Conservation (phyloP, 495 filamentous ascomycete species). For the Trichoderma gamsii region DNA sequence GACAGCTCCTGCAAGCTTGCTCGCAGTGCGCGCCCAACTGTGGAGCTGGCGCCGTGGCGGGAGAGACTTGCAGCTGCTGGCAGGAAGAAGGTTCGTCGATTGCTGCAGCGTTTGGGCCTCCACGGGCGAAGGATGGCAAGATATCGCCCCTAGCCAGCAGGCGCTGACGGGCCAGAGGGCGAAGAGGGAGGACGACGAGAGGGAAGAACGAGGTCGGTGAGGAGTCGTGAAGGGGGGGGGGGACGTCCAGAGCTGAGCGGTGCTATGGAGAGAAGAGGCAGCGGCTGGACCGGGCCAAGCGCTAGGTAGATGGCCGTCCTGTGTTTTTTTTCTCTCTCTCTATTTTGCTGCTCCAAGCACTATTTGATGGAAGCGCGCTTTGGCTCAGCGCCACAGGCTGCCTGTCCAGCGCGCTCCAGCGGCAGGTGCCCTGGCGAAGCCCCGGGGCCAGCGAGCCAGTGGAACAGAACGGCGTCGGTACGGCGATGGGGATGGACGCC, state of each 20-base stretch:
- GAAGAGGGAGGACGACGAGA: background rate
- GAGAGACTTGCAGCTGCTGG: slow-evolving; percentile 10
- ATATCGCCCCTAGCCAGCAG: slow-evolving; percentile 2
- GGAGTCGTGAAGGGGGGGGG: background rate
- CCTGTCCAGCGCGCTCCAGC: slow-evolving; percentile 6
- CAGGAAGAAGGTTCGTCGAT: slow-evolving; percentile 10
- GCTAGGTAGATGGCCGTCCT: background rate
- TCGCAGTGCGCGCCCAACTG: slow-evolving; percentile 13
- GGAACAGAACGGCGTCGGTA: background rate
- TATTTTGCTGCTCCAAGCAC: background rate
- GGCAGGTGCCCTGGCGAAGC: slow-evolving; percentile 2
- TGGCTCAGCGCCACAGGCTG: background rate
- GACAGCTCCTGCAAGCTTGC: slow-evolving; percentile 12
- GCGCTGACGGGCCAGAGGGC: background rate
- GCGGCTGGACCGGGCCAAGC: background rate
- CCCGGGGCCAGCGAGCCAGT: background rate
- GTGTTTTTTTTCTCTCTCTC: too few species aligned
- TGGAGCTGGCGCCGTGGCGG: slow-evolving; percentile 12
- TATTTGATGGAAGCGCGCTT: background rate
- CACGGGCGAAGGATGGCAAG: slow-evolving; percentile 2
- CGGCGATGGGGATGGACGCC: background rate
- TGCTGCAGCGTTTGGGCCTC: slow-evolving; percentile 9
- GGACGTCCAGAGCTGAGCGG: background rate
- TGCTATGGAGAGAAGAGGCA: background rate
- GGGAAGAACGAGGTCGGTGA: background rate